These are phyloP conservation scores for Halenospora varia DNA, from an alignment of 495 filamentous ascomycete genomes.

Conservation along the genomic window DNA sequence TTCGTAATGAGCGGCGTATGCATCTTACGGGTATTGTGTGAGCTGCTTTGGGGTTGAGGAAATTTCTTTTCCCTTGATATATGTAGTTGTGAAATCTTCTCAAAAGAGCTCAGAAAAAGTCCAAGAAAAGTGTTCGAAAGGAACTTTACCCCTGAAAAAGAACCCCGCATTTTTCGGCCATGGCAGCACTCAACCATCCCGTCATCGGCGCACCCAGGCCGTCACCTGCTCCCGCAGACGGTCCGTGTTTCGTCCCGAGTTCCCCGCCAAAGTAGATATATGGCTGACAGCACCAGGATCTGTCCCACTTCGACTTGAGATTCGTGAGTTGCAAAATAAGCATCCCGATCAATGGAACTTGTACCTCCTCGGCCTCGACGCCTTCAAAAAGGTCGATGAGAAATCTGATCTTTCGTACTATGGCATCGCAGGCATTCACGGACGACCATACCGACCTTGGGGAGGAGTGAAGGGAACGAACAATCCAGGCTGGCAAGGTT, in stretches of 20 bases:
- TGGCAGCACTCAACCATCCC: constrained; percentile 26
- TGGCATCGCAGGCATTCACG: constrained; percentile 63
- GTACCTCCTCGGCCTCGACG: constrained; percentile 19
- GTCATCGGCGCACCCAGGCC: constrained; percentile 12
- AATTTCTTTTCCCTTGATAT: background rate
- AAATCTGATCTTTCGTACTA: constrained; percentile 53
- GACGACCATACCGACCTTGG: constrained; percentile 55
- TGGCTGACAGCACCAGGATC: constrained; percentile 13
- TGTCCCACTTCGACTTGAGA: constrained; percentile 39
- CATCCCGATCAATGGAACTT: constrained; percentile 35
- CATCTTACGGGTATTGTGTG: too few species aligned
- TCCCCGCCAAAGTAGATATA: background rate
- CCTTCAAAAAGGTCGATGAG: constrained; percentile 47
- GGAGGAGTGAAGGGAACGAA: constrained; percentile 46
- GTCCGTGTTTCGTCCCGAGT: background rate
- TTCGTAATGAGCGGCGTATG: too few species aligned
- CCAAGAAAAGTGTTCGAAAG: background rate
- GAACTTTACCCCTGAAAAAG: background rate
- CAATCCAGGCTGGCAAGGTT: constrained; percentile 34
- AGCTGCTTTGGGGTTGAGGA: background rate
- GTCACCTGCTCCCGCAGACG: constrained; percentile 15
- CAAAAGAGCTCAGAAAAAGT: background rate
- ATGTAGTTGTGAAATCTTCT: background rate
- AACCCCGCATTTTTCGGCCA: constrained; percentile 1
- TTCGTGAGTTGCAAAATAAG: constrained; percentile 55